A percentile compares a stretch with the other conserved stretches of the same genome.
Evolutionary conservation across 2,329 filamentous ascomycete genomes (phyloP).

Genomic region (Teratosphaeriaceae sp.): DNA sequence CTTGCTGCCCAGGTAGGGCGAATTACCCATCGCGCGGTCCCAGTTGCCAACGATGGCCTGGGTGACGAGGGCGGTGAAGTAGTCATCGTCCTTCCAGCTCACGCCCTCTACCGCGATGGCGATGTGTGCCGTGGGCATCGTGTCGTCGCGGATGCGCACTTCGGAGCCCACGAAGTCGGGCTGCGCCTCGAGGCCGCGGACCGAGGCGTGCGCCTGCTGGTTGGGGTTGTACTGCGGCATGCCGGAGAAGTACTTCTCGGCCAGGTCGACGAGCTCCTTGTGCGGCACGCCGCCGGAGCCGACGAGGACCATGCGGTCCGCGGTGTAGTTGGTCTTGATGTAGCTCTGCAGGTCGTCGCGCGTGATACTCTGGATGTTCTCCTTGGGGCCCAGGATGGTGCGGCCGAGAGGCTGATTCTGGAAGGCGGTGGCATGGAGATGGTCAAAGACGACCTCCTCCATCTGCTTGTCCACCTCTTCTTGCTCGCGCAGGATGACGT

Average conservation of each 20-base stretch:
- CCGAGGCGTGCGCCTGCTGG: conserved; percentile 63
- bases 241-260: conserved; percentile 87
- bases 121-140: conserved; percentile 92
- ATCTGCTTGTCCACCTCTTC: conserved; percentile 99
- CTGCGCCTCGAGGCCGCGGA: conserved; percentile 67
- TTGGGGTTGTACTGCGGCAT: conserved; percentile 71
- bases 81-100: conserved; percentile 98
- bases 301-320: conserved; percentile 98
- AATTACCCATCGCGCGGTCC: conserved; percentile 97
- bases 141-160: conserved; percentile 91
- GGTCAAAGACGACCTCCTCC: conserved; percentile 99
- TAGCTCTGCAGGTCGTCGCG: conserved; percentile 87
- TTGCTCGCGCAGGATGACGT: conserved; percentile 97
- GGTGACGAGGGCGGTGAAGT: conserved; percentile 95
- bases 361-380: conserved; percentile 97
- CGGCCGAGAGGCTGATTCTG: conserved; percentile 93
- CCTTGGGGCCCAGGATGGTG: conserved; percentile 92
- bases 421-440: conserved; percentile 96
- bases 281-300: conserved; percentile 92
- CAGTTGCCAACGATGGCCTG: conserved; percentile 99
- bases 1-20: conserved; percentile 95
- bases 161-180: conserved; percentile 97
- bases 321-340: conserved; percentile 99
- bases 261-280: conserved; percentile 87
- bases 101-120: conserved; percentile 98